phyloP scores from a whole-genome alignment of 495 filamentous ascomycete genomes.

The Trichocladium uniseriatum region DNA sequence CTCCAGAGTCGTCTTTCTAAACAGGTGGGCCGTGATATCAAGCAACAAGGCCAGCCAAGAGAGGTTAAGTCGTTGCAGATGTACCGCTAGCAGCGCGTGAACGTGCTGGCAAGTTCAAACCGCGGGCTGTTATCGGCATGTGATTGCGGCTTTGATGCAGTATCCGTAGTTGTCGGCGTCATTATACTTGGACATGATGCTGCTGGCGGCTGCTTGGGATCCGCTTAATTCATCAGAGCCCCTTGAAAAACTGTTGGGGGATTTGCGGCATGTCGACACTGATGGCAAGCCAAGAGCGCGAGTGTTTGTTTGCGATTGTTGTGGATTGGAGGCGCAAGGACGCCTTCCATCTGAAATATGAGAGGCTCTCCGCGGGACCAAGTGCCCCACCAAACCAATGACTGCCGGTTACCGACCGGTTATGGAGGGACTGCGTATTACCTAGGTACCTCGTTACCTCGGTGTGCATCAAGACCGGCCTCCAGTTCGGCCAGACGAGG shows the following conservation, averaged over 20 bases:
- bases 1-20: too few relatives aligned
- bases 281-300: too few relatives aligned
- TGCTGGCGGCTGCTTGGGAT: neutral
- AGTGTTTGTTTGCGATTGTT: neutral
- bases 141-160: constrained; percentile 2
- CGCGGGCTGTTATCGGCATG: constrained; percentile 3
- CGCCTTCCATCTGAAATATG: too few relatives aligned
- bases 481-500: neutral
- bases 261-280: constrained; percentile 2
- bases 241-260: neutral
- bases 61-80: neutral
- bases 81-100: neutral
- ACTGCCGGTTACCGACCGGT: too few relatives aligned
- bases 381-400: too few relatives aligned
- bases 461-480: neutral
- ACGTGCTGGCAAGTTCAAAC: neutral
- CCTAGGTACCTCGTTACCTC: neutral
- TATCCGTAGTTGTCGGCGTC: neutral
- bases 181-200: constrained; percentile 7
- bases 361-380: too few relatives aligned
- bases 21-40: too few relatives aligned
- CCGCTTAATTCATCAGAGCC: neutral
- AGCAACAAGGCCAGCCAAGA: too few relatives aligned
- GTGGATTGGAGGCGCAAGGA: too few relatives aligned
- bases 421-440: too few relatives aligned